A percentile compares a stretch with the other conserved stretches of the same genome.
phyloP scores from a whole-genome alignment of 164 flowering plant genomes.

The Paratinospora sagittata region DNA sequence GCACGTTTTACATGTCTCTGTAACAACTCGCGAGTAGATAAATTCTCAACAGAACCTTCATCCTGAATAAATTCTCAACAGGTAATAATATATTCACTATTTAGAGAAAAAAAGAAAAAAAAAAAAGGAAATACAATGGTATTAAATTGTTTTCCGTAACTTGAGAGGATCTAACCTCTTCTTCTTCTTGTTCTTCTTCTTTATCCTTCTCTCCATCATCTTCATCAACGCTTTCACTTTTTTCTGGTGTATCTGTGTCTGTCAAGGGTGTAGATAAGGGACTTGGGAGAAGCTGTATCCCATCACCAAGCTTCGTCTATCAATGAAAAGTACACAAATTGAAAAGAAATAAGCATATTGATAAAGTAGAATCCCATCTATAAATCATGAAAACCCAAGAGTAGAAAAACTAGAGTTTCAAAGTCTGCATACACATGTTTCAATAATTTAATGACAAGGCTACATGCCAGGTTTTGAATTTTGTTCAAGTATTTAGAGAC shows the following conservation, averaged over 20 bases:
- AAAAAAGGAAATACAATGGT: not conserved
- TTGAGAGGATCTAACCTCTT: constrained; percentile 38
- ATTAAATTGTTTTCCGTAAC: not conserved
- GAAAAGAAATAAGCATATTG: not conserved
- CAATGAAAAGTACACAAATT: constrained; percentile 8
- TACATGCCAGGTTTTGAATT: not conserved
- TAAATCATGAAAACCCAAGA: not conserved
- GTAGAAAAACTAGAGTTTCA: not conserved
- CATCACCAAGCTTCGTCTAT: constrained; percentile 47
- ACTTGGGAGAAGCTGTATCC: constrained; percentile 53
- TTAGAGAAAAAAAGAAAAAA: too few relatives aligned
- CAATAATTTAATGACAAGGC: not conserved
- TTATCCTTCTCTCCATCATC: constrained; percentile 19
- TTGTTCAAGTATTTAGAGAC: not conserved
- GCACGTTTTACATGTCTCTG: constrained; percentile 69
- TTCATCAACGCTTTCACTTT: constrained; percentile 36
- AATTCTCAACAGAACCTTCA: constrained; percentile 40
- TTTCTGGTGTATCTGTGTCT: constrained; percentile 21
- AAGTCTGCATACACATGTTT: not conserved
- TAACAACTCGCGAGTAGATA: constrained; percentile 54
- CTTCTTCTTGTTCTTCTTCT: constrained; percentile 15
- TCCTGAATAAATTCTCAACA: constrained; percentile 39
- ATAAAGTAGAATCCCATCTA: not conserved
- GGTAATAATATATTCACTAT: too few relatives aligned
- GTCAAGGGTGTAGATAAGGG: constrained; percentile 45